phyloP scores from a whole-genome alignment of 2,329 filamentous ascomycete species.

The Phialocephala subalpina region DNA sequence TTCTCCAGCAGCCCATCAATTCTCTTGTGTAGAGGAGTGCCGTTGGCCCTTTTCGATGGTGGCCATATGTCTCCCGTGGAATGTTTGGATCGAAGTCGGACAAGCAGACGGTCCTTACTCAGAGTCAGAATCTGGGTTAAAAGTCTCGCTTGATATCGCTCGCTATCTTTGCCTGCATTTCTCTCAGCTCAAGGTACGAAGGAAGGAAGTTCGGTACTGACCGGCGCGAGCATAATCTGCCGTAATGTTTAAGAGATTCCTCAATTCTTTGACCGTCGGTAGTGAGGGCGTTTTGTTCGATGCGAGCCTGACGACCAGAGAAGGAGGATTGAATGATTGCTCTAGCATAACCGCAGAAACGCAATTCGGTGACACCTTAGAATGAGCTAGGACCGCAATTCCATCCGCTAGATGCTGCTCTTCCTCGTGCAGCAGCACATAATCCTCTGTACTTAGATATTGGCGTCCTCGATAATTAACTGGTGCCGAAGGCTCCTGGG shows the following conservation, averaged over 20 bases:
- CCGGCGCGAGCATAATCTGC: conserved; percentile 19
- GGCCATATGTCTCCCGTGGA: not conserved
- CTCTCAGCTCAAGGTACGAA: too few species aligned
- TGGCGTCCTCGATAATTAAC: not conserved
- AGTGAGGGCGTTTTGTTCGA: conserved; percentile 29
- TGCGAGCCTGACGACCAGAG: conserved; percentile 33
- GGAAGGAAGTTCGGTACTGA: too few species aligned
- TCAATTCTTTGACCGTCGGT: conserved; percentile 10
- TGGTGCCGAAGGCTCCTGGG: not conserved
- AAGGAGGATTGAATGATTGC: conserved; percentile 18
- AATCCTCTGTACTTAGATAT: not conserved
- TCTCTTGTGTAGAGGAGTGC: too few species aligned
- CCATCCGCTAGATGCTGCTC: conserved; percentile 38
- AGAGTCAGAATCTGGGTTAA: not conserved
- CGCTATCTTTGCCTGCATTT: not conserved
- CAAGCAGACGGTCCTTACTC: not conserved
- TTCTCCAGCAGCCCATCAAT: too few species aligned
- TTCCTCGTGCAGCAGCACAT: conserved; percentile 21
- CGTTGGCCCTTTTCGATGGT: not conserved
- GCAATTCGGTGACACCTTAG: conserved; percentile 6
- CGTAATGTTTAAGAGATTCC: conserved; percentile 12
- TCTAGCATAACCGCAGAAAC: conserved; percentile 37
- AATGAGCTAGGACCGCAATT: conserved; percentile 36
- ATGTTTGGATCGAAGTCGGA: not conserved
- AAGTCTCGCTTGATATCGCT: not conserved